A percentile compares a stretch with the other conserved stretches of the same genome.
These are phyloP conservation scores for Zarea fungicola DNA, from an alignment of 2,329 filamentous ascomycete genomes.

Conservation along the genomic window DNA sequence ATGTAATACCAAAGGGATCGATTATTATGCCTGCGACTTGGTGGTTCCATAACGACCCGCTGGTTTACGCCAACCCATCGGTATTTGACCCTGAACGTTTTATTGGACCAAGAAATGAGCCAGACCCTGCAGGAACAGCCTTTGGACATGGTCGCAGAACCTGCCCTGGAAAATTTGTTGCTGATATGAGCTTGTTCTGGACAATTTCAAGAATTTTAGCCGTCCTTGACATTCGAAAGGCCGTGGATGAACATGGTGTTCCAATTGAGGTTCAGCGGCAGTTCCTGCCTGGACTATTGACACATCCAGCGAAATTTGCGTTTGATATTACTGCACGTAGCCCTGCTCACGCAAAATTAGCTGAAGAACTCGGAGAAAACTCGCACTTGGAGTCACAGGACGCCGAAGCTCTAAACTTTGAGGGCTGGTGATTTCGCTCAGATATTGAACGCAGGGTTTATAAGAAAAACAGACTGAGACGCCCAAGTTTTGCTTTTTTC, in stretches of 20 bases:
- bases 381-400: background rate
- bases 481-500: no score
- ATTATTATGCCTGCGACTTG: constrained; percentile 22
- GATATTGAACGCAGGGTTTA: no score
- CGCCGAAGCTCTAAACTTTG: background rate
- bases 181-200: constrained; percentile 26
- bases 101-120: constrained; percentile 23
- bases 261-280: background rate
- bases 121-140: constrained; percentile 21
- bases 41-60: constrained; percentile 57
- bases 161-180: constrained; percentile 30
- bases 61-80: constrained; percentile 49
- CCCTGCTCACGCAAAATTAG: background rate
- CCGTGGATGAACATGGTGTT: background rate
- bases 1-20: constrained; percentile 24
- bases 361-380: background rate
- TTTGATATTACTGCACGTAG: background rate
- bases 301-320: background rate
- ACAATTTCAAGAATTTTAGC: constrained; percentile 38
- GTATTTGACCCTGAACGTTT: constrained; percentile 30
- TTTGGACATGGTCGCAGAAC: constrained; percentile 33
- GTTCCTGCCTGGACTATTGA: background rate
- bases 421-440: no score
- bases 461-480: no score
- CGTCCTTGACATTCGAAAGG: constrained; percentile 31